Evolutionary conservation across 2,329 filamentous ascomycete species (phyloP).

Genomic region (Sphaerulina vaccinii): DNA sequence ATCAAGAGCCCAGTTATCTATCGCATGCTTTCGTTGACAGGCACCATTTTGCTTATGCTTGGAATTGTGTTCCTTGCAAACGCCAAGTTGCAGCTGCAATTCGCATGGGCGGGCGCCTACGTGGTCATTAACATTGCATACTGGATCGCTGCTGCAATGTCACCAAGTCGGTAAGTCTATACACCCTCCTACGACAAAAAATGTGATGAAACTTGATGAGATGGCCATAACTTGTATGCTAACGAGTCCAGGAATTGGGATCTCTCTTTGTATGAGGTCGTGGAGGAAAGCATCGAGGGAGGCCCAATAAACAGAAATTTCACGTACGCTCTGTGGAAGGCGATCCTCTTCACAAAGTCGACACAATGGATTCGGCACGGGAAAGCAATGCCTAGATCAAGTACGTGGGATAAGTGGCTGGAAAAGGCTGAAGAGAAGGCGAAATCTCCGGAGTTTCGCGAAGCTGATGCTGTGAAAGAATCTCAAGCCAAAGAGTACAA

Average conservation of each 20-base stretch:
- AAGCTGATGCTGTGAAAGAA: too few relatives aligned
- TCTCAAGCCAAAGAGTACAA: neutral
- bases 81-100: slow-evolving; percentile 48
- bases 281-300: slow-evolving; percentile 38
- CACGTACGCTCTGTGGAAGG: slow-evolving; percentile 51
- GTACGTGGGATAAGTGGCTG: slow-evolving; percentile 31
- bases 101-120: slow-evolving; percentile 51
- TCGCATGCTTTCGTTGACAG: slow-evolving; percentile 49
- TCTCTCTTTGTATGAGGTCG: slow-evolving; percentile 45
- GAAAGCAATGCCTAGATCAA: slow-evolving; percentile 25
- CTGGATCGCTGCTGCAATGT: slow-evolving; percentile 53
- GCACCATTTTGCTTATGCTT: slow-evolving; percentile 53
- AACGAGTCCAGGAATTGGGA: slow-evolving; percentile 54
- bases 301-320: slow-evolving; percentile 41
- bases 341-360: slow-evolving; percentile 47
- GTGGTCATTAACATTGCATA: slow-evolving; percentile 52
- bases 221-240: too few relatives aligned
- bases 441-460: too few relatives aligned
- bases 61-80: slow-evolving; percentile 54
- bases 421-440: slow-evolving; percentile 21
- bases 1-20: slow-evolving; percentile 44
- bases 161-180: too few relatives aligned
- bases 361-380: slow-evolving; percentile 43
- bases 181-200: too few relatives aligned
- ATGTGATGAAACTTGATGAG: too few relatives aligned